A percentile compares a stretch with the other conserved stretches of the same genome.
These are phyloP conservation scores for Oryza brachyantha DNA, from an alignment of 176 grass and related monocot genomes.

Conservation along the genomic window DNA sequence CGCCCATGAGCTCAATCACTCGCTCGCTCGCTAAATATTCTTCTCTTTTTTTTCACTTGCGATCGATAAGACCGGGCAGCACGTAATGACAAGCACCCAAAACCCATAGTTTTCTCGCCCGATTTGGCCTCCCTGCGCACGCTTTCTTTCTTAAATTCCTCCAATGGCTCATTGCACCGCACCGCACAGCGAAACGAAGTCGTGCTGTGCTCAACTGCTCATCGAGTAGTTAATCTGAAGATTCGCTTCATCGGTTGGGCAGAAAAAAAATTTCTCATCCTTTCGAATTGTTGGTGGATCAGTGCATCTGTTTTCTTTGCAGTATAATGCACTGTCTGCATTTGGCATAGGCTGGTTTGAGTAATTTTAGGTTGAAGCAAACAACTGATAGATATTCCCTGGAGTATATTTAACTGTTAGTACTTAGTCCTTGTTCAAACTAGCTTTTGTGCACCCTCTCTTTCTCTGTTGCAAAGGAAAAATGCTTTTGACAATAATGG, in stretches of 20 bases:
- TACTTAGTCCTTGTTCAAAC: not conserved
- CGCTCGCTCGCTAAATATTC: conserved; percentile 5
- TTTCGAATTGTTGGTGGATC: not conserved
- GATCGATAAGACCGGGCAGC: conserved; percentile 26
- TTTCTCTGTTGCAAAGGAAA: not conserved
- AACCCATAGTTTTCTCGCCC: conserved; percentile 2
- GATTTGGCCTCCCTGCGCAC: not conserved
- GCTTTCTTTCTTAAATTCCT: conserved; percentile 10
- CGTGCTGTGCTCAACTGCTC: not conserved
- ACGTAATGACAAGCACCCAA: conserved; percentile 5
- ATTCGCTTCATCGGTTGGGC: not conserved
- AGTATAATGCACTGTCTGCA: not conserved
- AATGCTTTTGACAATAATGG: conserved; percentile 4
- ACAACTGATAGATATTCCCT: conserved; percentile 4
- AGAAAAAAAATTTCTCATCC: not conserved
- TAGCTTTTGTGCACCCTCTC: not conserved
- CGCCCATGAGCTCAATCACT: conserved; percentile 19
- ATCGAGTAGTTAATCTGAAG: not conserved
- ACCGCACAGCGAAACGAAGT: not conserved
- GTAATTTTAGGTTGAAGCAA: conserved; percentile 11
- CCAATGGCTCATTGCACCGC: not conserved
- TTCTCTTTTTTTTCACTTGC: not conserved
- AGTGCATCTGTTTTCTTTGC: not conserved
- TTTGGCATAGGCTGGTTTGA: not conserved
- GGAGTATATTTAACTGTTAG: not conserved